Percentiles rank a stretch among this genome's conserved stretches.
Evolutionary conservation across 371 early-diverging fungal genomes (phyloP).

Genomic region (Circinella umbellata): DNA sequence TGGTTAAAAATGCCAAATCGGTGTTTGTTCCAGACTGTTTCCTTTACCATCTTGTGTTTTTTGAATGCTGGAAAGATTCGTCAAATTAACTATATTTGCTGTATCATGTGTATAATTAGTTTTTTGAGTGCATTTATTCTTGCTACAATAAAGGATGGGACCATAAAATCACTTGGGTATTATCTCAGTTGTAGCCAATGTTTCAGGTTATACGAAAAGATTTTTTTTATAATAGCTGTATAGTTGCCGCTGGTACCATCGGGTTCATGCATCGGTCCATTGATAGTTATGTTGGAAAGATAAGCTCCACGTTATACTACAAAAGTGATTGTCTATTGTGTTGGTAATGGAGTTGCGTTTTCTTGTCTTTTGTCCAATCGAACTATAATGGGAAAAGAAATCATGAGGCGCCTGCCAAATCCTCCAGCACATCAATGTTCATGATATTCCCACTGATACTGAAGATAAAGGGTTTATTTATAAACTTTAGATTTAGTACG

Average conservation of each 20-base stretch:
- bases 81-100: conserved; percentile 22
- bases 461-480: conserved; percentile 44
- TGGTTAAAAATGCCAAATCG: conserved; percentile 37
- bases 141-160: conserved; percentile 22
- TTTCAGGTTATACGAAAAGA: conserved; percentile 48
- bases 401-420: conserved; percentile 20
- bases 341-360: conserved; percentile 32
- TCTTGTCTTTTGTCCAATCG: conserved; percentile 27
- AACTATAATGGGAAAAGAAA: conserved; percentile 20
- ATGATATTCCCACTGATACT: conserved; percentile 38
- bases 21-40: conserved; percentile 14
- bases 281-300: conserved; percentile 27
- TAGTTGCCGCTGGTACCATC: conserved; percentile 31
- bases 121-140: conserved; percentile 33
- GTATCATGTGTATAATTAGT: conserved; percentile 20
- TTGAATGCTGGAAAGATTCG: conserved; percentile 22
- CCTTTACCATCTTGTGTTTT: conserved; percentile 18
- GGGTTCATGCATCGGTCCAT: conserved; percentile 42
- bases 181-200: conserved; percentile 38
- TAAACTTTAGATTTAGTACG: conserved; percentile 30
- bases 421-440: conserved; percentile 19
- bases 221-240: conserved; percentile 33
- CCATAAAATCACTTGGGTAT: conserved; percentile 35
- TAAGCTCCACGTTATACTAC: conserved; percentile 21
- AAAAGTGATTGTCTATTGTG: conserved; percentile 32